These are phyloP conservation scores for Epichloe typhina DNA, from an alignment of 2,329 filamentous ascomycete genomes.

Conservation along the genomic window DNA sequence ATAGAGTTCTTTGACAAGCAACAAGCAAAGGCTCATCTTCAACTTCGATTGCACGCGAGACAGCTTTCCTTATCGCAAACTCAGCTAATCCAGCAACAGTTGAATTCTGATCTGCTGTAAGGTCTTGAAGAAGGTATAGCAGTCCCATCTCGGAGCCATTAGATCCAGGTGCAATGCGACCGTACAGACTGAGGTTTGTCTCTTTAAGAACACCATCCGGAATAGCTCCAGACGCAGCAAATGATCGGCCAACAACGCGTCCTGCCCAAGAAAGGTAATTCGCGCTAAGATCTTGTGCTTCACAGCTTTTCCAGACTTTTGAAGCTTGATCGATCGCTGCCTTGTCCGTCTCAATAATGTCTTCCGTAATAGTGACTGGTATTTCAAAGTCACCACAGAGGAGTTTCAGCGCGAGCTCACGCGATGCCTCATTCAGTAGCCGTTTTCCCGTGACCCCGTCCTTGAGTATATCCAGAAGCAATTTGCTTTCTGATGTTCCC, in stretches of 20 bases:
- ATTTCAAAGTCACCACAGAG: conserved; percentile 64
- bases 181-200: conserved; percentile 39
- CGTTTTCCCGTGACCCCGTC: conserved; percentile 51
- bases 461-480: conserved; percentile 67
- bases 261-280: conserved; percentile 78
- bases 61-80: conserved; percentile 41
- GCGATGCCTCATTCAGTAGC: conserved; percentile 57
- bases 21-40: conserved; percentile 34
- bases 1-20: conserved; percentile 38
- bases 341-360: conserved; percentile 56
- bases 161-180: conserved; percentile 31
- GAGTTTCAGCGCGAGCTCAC: conserved; percentile 55
- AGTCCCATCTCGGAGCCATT: conserved; percentile 50
- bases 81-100: conserved; percentile 46
- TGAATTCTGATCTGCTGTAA: conserved; percentile 46
- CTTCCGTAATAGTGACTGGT: conserved; percentile 31
- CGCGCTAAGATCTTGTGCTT: conserved; percentile 45
- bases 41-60: conserved; percentile 37
- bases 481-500: conserved; percentile 61
- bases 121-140: conserved; percentile 45
- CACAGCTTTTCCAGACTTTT: conserved; percentile 65
- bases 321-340: conserved; percentile 48
- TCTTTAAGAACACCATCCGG: conserved; percentile 47
- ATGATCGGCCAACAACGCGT: conserved; percentile 70
- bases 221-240: conserved; percentile 60